Conservation (phyloP, 169 alveolate genomes). For the Eimeria praecox region DNA sequence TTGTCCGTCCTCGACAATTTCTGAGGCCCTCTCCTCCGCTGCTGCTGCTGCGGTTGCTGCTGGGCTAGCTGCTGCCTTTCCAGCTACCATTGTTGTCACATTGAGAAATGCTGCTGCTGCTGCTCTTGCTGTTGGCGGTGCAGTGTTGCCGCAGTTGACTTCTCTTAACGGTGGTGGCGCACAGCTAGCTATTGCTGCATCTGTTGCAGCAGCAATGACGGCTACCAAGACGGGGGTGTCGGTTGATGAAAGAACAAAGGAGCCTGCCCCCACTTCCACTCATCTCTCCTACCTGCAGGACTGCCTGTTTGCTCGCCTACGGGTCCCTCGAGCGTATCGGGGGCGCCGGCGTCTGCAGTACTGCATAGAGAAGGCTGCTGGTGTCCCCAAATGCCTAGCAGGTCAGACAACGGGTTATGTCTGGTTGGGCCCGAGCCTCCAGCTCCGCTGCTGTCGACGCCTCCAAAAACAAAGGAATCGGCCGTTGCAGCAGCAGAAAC, state of each 20-base stretch:
- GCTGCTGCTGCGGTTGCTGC: slow-evolving; percentile 32
- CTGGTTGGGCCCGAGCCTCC: not conserved
- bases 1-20: not conserved
- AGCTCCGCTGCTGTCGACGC: not conserved
- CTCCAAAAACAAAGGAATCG: slow-evolving; percentile 11
- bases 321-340: slow-evolving; percentile 4
- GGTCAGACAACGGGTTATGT: not conserved
- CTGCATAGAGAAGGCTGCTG: slow-evolving; percentile 32
- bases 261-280: slow-evolving; percentile 55
- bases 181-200: not conserved
- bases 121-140: slow-evolving; percentile 3
- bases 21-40: not conserved
- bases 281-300: slow-evolving; percentile 21
- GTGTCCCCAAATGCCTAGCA: slow-evolving; percentile 50
- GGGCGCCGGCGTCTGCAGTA: not conserved
- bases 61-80: slow-evolving; percentile 12
- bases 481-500: not conserved
- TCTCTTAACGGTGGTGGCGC: not conserved
- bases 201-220: slow-evolving; percentile 23
- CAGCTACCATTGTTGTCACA: not conserved
- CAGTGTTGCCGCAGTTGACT: not conserved
- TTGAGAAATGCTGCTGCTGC: slow-evolving; percentile 24
- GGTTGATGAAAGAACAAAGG: slow-evolving; percentile 56
- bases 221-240: slow-evolving; percentile 39
- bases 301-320: slow-evolving; percentile 47